Conservation (phyloP, 768 basidiomycete species). For the Rhodotorula taiwanensis region DNA sequence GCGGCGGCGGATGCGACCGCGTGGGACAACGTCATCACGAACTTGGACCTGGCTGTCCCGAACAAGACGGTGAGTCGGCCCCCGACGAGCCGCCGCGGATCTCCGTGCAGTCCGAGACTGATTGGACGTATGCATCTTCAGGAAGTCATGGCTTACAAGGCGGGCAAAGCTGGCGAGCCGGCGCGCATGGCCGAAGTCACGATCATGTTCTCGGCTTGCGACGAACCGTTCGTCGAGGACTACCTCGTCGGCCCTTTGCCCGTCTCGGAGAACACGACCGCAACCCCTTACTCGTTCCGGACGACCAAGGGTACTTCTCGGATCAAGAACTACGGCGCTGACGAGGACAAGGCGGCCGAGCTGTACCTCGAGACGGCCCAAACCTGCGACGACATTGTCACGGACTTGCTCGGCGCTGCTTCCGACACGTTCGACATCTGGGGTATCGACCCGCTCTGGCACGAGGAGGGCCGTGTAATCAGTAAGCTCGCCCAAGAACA, state of each 20-base stretch:
- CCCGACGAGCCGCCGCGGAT: too few relatives aligned
- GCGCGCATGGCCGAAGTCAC: slow-evolving; percentile 26
- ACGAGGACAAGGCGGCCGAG: slow-evolving; percentile 29
- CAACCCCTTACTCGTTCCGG: slow-evolving; percentile 10
- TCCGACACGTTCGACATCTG: background rate
- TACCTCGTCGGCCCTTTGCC: slow-evolving; percentile 40
- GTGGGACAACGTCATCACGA: slow-evolving; percentile 32
- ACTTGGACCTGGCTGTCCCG: slow-evolving; percentile 28
- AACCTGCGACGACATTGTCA: slow-evolving; percentile 40
- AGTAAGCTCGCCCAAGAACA: slow-evolving; percentile 40
- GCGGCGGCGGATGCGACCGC: slow-evolving; percentile 14
- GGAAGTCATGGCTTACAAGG: slow-evolving; percentile 30
- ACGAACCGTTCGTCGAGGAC: slow-evolving; percentile 36
- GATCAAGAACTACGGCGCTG: slow-evolving; percentile 39
- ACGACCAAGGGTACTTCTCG: slow-evolving; percentile 35
- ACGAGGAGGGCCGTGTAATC: slow-evolving; percentile 38
- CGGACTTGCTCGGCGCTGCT: slow-evolving; percentile 34
- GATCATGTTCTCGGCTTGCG: slow-evolving; percentile 18
- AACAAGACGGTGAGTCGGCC: slow-evolving; percentile 30
- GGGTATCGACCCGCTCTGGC: slow-evolving; percentile 42
- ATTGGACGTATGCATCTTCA: background rate
- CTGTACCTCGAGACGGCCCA: slow-evolving; percentile 19
- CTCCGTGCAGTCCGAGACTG: too few relatives aligned
- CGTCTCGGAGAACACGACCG: slow-evolving; percentile 22
- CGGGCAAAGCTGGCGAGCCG: slow-evolving; percentile 18